A percentile compares a stretch with the other conserved stretches of the same genome.
Evolutionary conservation across 345 rosid genomes (phyloP).

Genomic region (Raphanus sativus): DNA sequence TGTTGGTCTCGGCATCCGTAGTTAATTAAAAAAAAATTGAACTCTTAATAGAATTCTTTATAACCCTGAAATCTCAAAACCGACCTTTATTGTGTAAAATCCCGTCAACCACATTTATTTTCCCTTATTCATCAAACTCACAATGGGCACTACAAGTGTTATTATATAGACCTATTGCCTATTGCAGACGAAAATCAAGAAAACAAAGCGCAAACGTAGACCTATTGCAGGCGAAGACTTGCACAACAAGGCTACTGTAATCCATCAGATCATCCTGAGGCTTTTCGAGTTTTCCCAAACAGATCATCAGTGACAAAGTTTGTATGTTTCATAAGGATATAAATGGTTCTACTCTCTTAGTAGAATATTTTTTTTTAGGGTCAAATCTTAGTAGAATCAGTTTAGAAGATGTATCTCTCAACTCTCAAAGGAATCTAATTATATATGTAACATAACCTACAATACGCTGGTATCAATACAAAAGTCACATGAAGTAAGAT

Average conservation of each 20-base stretch:
- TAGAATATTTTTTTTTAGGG: too few species aligned
- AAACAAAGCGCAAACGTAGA: not conserved
- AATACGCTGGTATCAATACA: not conserved
- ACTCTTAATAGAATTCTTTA: too few species aligned
- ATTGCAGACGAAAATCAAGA: not conserved
- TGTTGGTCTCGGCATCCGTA: too few species aligned
- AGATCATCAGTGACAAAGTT: not conserved
- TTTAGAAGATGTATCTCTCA: not conserved
- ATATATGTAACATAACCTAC: not conserved
- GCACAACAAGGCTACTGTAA: not conserved
- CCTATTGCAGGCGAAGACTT: not conserved
- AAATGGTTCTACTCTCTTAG: not conserved
- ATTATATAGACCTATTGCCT: too few species aligned
- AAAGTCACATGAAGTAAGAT: not conserved
- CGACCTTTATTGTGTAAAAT: too few species aligned
- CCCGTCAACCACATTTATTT: too few species aligned
- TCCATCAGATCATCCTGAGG: too few species aligned
- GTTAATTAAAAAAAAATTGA: too few species aligned
- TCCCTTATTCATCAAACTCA: too few species aligned
- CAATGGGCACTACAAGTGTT: too few species aligned
- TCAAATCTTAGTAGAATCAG: not conserved
- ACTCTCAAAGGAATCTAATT: not conserved
- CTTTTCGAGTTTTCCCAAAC: not conserved
- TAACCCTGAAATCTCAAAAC: too few species aligned
- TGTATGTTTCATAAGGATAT: not conserved